Evolutionary conservation across 495 filamentous ascomycete genomes (phyloP).

Genomic region (Rhizodiscina lignyota): DNA sequence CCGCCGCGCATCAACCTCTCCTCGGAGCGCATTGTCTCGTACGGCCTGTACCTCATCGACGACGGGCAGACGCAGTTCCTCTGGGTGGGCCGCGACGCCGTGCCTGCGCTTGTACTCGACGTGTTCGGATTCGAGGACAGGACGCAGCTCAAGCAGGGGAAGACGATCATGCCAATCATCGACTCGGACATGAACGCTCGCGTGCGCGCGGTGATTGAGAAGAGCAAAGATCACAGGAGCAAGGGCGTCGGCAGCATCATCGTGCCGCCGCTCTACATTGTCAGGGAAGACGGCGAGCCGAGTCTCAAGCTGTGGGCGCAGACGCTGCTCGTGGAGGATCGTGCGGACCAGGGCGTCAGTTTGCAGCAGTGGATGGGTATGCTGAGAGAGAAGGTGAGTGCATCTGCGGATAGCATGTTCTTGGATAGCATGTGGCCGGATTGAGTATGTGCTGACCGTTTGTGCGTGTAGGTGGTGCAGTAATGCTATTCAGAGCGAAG

Average conservation of each 20-base stretch:
- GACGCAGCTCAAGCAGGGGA: constrained; percentile 74
- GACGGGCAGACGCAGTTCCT: constrained; percentile 96
- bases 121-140: constrained; percentile 77
- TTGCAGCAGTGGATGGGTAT: constrained; percentile 84
- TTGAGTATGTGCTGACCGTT: too few species aligned
- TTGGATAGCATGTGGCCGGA: too few species aligned
- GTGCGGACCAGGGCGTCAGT: constrained; percentile 84
- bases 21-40: constrained; percentile 71
- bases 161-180: constrained; percentile 65
- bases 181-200: constrained; percentile 96
- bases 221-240: constrained; percentile 72
- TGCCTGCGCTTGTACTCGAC: constrained; percentile 73
- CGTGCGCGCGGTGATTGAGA: constrained; percentile 73
- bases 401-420: too few species aligned
- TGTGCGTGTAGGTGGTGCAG: too few species aligned
- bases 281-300: constrained; percentile 90
- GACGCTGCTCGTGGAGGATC: constrained; percentile 87
- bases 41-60: constrained; percentile 94
- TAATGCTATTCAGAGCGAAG: too few species aligned
- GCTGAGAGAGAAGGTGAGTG: constrained; percentile 85
- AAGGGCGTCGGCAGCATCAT: constrained; percentile 82
- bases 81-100: constrained; percentile 87
- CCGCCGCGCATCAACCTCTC: constrained; percentile 77
- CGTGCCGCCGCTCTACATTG: constrained; percentile 81
- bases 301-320: constrained; percentile 91